phyloP scores from a whole-genome alignment of 352 stramenopile genomes.

The Phytophthora hybrid region DNA sequence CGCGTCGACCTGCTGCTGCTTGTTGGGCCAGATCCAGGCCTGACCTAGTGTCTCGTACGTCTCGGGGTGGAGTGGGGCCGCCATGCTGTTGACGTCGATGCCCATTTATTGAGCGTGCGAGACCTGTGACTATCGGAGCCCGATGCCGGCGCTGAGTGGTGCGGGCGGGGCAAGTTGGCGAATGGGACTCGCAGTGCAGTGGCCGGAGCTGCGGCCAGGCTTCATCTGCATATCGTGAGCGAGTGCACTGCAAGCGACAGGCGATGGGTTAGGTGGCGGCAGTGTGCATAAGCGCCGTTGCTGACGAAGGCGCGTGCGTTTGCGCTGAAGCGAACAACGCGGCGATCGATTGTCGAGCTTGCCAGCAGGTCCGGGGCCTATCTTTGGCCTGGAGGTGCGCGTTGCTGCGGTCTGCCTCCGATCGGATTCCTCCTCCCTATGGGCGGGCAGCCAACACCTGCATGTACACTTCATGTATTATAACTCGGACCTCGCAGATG shows the following conservation, averaged over 20 bases:
- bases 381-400: constrained; percentile 21
- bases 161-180: constrained; percentile 29
- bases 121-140: not conserved
- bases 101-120: constrained; percentile 16
- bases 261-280: constrained; percentile 24
- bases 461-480: not conserved
- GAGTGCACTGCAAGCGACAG: constrained; percentile 31
- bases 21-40: constrained; percentile 45
- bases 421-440: constrained; percentile 38
- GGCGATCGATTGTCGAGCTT: constrained; percentile 33
- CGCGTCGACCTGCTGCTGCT: constrained; percentile 41
- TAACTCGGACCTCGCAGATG: constrained; percentile 13
- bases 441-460: not conserved
- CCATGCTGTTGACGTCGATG: constrained; percentile 32
- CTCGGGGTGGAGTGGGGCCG: constrained; percentile 33
- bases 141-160: constrained; percentile 4
- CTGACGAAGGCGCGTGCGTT: constrained; percentile 31
- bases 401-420: constrained; percentile 28
- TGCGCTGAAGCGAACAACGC: constrained; percentile 23
- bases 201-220: constrained; percentile 3
- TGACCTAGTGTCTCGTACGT: constrained; percentile 52
- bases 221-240: constrained; percentile 3
- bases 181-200: constrained; percentile 19
- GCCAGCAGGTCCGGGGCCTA: not conserved
- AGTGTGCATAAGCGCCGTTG: constrained; percentile 19